Evolutionary conservation across 225 moss, liverwort and hornwort species (phyloP).

Genomic region (Bryum argenteum): DNA sequence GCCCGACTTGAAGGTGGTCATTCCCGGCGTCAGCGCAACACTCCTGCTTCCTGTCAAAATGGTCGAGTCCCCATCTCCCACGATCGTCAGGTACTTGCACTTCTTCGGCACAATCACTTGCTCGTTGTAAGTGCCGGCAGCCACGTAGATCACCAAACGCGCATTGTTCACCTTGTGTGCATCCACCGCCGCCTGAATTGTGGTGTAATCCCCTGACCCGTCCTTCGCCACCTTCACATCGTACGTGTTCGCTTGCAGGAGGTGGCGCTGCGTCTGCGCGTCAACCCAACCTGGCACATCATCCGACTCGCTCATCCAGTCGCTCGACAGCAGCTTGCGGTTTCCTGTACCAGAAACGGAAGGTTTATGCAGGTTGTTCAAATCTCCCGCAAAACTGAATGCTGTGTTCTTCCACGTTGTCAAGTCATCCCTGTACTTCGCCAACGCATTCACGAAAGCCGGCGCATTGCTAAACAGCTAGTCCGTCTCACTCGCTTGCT

Average conservation of each 20-base stretch:
- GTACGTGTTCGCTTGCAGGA: constrained; percentile 22
- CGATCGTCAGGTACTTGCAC: constrained; percentile 51
- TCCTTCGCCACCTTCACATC: constrained; percentile 57
- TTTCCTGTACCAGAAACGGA: constrained; percentile 22
- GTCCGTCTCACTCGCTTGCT: constrained; percentile 20
- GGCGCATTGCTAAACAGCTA: constrained; percentile 48
- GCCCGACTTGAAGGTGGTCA: constrained; percentile 61
- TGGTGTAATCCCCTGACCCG: constrained; percentile 45
- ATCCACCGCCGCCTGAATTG: constrained; percentile 64
- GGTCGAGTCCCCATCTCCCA: constrained; percentile 67
- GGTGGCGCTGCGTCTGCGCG: constrained; percentile 25
- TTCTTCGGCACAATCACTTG: constrained; percentile 47
- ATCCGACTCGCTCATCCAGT: neutral
- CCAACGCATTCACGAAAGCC: constrained; percentile 44
- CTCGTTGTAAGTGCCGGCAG: constrained; percentile 63
- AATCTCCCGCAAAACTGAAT: constrained; percentile 28
- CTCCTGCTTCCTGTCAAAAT: constrained; percentile 61
- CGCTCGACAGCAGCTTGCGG: constrained; percentile 23
- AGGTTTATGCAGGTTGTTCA: neutral
- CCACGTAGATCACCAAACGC: constrained; percentile 56
- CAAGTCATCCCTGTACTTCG: constrained; percentile 32
- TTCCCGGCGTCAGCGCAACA: constrained; percentile 41
- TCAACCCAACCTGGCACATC: constrained; percentile 33
- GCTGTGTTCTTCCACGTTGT: constrained; percentile 32
- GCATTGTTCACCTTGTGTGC: constrained; percentile 32